These are phyloP conservation scores for Fusarium veterinarium DNA, from an alignment of 2,329 filamentous ascomycete species.

Conservation along the genomic window DNA sequence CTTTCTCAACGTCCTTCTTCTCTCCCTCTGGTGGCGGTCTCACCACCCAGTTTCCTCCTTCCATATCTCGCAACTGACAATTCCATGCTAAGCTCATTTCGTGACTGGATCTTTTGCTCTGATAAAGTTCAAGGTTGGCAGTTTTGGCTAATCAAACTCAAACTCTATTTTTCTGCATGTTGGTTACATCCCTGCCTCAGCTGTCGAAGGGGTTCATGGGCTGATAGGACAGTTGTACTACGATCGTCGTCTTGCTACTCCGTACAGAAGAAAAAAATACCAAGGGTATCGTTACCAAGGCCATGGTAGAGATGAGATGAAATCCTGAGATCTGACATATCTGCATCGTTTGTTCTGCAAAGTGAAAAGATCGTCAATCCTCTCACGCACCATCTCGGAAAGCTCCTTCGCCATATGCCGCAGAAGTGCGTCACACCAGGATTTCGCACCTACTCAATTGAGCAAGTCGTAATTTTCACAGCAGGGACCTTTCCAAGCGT, in stretches of 20 bases:
- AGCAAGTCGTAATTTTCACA: neutral
- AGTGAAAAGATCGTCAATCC: neutral
- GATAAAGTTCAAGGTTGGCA: neutral
- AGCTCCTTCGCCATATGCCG: neutral
- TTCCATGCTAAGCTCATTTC: neutral
- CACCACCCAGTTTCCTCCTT: conserved; percentile 1
- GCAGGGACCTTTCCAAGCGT: neutral
- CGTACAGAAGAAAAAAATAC: neutral
- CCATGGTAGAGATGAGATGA: neutral
- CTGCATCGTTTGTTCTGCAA: neutral
- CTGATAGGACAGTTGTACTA: too few relatives aligned
- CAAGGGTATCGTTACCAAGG: neutral
- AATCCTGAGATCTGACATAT: neutral
- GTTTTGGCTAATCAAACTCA: conserved; percentile 5
- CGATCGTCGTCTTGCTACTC: neutral
- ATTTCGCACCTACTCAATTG: neutral
- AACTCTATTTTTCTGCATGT: neutral
- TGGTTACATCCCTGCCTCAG: neutral
- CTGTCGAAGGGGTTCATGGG: neutral
- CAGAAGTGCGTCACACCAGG: neutral
- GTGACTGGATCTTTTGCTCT: neutral
- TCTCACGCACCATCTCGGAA: neutral
- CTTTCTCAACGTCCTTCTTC: neutral
- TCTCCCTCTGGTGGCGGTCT: neutral
- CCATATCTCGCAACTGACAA: neutral